Evolutionary conservation across 2,329 filamentous ascomycete genomes (phyloP).

Genomic region (Fusarium sp.): DNA sequence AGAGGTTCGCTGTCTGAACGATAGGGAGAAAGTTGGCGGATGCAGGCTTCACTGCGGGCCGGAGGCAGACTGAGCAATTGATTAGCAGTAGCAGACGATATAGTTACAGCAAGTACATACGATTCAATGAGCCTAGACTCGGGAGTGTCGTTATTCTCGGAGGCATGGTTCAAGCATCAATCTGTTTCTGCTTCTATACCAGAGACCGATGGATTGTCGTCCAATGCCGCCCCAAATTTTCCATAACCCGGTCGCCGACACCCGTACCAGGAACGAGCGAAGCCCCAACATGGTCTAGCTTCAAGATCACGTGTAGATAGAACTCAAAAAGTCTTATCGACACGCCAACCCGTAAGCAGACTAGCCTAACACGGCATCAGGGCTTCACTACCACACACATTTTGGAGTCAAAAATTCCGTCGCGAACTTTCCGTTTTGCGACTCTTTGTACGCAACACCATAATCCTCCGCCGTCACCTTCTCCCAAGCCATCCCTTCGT

Average conservation of each 20-base stretch:
- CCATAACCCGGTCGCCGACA: conserved; percentile 38
- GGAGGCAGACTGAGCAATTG: conserved; percentile 66
- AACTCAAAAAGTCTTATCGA: neutral
- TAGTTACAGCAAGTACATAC: conserved; percentile 56
- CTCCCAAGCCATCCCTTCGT: conserved; percentile 42
- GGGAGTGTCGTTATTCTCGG: conserved; percentile 72
- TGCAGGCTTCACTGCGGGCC: conserved; percentile 60
- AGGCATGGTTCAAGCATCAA: conserved; percentile 66
- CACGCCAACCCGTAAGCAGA: conserved; percentile 32
- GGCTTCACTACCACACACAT: conserved; percentile 54
- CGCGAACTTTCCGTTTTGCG: conserved; percentile 57
- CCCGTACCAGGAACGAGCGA: conserved; percentile 1
- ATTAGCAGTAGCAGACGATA: conserved; percentile 35
- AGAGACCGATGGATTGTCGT: conserved; percentile 39
- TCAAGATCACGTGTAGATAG: conserved; percentile 46
- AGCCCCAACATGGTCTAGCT: conserved; percentile 40
- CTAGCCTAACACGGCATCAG: conserved; percentile 49
- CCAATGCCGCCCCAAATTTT: conserved; percentile 51
- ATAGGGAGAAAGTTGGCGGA: conserved; percentile 66
- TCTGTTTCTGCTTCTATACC: conserved; percentile 34
- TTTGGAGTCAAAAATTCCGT: conserved; percentile 51
- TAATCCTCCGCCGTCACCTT: conserved; percentile 43
- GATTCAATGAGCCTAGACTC: conserved; percentile 68
- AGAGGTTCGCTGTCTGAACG: conserved; percentile 72
- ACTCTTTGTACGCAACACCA: conserved; percentile 45